phyloP scores from a whole-genome alignment of 306 rosid species.

The Urtica urens region DNA sequence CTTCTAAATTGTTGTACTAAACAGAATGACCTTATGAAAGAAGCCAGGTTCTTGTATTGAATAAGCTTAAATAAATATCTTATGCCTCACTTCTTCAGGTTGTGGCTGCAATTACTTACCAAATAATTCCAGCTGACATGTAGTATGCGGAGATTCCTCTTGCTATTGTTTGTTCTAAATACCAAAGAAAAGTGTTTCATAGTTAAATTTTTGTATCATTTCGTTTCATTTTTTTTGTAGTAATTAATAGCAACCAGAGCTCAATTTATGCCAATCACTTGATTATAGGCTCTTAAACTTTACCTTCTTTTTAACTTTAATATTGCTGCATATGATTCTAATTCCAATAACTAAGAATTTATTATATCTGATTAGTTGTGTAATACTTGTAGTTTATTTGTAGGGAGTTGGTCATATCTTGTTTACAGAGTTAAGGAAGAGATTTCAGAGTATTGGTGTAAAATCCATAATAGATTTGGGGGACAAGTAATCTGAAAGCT shows the following conservation, averaged over 20 bases:
- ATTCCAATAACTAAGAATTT: no score
- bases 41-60: no score
- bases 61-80: neutral
- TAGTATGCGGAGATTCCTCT: slow-evolving; percentile 87
- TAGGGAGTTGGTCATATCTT: slow-evolving; percentile 68
- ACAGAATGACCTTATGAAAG: no score
- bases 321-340: no score
- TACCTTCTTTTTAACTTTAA: no score
- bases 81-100: slow-evolving; percentile 28
- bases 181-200: slow-evolving; percentile 55
- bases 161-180: slow-evolving; percentile 54
- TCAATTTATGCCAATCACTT: no score
- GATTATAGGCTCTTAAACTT: no score
- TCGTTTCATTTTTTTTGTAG: neutral
- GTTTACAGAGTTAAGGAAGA: slow-evolving; percentile 51
- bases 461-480: slow-evolving; percentile 82
- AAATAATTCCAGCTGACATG: slow-evolving; percentile 81
- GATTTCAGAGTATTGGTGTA: slow-evolving; percentile 71
- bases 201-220: neutral
- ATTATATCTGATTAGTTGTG: neutral
- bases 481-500: slow-evolving; percentile 82
- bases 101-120: slow-evolving; percentile 74
- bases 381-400: slow-evolving; percentile 9
- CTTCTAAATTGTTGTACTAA: neutral
- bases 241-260: slow-evolving; percentile 3